phyloP scores from a whole-genome alignment of 192 early-diverging fungal species.

The Rhizoclosmatium globosum region DNA sequence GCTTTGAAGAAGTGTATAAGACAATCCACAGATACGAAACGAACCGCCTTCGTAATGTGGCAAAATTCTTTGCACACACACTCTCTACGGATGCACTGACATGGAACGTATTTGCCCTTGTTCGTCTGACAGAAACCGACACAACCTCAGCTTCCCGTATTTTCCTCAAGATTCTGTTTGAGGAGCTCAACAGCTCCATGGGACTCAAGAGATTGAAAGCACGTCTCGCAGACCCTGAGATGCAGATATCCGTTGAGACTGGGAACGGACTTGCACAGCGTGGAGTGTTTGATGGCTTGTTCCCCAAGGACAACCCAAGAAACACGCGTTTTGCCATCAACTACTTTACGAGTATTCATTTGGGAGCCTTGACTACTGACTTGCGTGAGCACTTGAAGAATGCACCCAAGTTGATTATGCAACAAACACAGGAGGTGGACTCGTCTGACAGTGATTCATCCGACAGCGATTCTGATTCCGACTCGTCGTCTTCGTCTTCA shows the following conservation, averaged over 20 bases:
- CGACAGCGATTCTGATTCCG: conserved; percentile 23
- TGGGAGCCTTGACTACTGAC: conserved; percentile 92
- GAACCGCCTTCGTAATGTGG: conserved; percentile 91
- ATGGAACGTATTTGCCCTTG: conserved; percentile 81
- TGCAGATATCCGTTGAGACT: conserved; percentile 60
- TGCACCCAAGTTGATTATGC: conserved; percentile 76
- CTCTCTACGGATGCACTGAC: conserved; percentile 83
- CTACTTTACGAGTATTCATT: conserved; percentile 93
- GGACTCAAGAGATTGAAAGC: conserved; percentile 81
- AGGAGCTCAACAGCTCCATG: conserved; percentile 84
- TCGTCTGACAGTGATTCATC: conserved; percentile 43
- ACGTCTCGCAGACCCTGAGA: conserved; percentile 71
- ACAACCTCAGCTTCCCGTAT: conserved; percentile 97
- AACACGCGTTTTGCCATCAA: conserved; percentile 97
- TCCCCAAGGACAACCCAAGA: conserved; percentile 88
- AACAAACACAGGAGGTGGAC: conserved; percentile 60
- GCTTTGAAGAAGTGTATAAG: conserved; percentile 86
- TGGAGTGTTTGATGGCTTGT: conserved; percentile 86
- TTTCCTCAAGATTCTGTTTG: conserved; percentile 94
- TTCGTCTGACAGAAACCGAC: conserved; percentile 92
- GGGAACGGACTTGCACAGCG: conserved; percentile 45
- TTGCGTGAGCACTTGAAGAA: conserved; percentile 86
- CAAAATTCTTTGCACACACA: conserved; percentile 89
- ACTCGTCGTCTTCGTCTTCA: conserved; percentile 23
- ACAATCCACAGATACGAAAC: conserved; percentile 94